Evolutionary conservation across 1,139 yeast genomes (phyloP), one percentile per base, ranked within the genome.

Genomic region (Maudiozyma humilis): DNA sequence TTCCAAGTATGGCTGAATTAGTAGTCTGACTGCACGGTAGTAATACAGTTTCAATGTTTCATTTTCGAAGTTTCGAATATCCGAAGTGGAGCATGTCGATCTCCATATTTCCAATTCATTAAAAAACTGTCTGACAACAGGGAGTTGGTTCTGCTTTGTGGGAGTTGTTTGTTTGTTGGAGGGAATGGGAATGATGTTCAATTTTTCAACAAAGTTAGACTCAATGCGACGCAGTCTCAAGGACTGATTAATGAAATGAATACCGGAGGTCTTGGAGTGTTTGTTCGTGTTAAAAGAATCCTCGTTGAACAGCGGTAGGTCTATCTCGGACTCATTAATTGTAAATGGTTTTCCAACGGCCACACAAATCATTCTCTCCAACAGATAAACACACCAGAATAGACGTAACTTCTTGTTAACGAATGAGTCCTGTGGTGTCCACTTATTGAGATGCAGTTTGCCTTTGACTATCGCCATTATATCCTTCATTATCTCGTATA

Each of bases 1-100:
- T 48, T 76, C 81, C 46, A 77, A 55, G 55, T 75, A 78, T 4
- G 83, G 83, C 52, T 77, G 82, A 41, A 78, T 67, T 47, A 78
- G 58, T 31, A 75, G 62, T 44, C 82, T 63, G 2, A 77, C 76
- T 1, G 81, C 72, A 38, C 79, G 67, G 51, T 76, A 74, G 53
- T 78, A 78, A 49, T 76, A 76, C 32, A 76, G 57, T 52, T 74
- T 70, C 44, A 74, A 56, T 3, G 78, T 73, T 51, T 75, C 79
- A 52, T 71, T 73, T 56, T 75, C 78, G 35, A 75, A 71, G 30
- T 67, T 62, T 43, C 59, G 69, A 25, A 60, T 55, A 32, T 54
- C 52, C 25, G 52, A 47, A 7, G 44, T 51, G 7, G 58, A 53
- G 59, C 78, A 74, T 40, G 70, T 71, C 13, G 69, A 62, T 59